These are phyloP conservation scores for Colletotrichum godetiae DNA, from an alignment of 2,329 filamentous ascomycete genomes.

Conservation along the genomic window DNA sequence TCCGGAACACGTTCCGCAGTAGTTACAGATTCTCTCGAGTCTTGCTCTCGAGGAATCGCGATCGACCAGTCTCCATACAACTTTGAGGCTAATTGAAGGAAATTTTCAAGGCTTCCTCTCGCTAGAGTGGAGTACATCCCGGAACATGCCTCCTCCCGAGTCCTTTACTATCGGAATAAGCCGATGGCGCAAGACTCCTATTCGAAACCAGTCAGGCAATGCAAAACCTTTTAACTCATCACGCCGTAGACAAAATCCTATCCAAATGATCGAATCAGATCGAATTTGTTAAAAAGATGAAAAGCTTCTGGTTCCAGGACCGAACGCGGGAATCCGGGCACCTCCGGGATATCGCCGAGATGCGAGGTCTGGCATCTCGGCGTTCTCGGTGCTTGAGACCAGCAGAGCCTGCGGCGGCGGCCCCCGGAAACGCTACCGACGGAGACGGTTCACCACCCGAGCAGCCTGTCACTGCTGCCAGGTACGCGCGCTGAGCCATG, in stretches of 20 bases:
- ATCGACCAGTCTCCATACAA: not conserved
- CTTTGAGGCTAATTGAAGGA: too few relatives aligned
- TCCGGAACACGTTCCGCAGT: not conserved
- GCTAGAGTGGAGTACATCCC: not conserved
- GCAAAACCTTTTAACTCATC: not conserved
- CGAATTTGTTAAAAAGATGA: not conserved
- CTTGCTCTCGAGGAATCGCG: not conserved
- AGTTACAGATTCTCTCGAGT: not conserved
- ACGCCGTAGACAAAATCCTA: not conserved
- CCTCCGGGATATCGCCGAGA: conserved; percentile 34
- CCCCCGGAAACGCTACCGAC: conserved; percentile 8
- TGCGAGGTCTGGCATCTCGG: conserved; percentile 14
- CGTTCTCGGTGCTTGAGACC: conserved; percentile 11
- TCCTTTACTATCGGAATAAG: not conserved
- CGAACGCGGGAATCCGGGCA: conserved; percentile 8
- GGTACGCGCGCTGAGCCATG: conserved; percentile 4
- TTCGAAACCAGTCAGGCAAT: not conserved
- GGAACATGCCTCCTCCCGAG: not conserved
- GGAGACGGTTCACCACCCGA: conserved; percentile 13
- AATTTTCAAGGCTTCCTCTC: not conserved
- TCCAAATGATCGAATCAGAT: not conserved
- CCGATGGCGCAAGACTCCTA: not conserved
- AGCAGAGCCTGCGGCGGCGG: not conserved
- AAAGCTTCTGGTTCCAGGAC: too few relatives aligned
- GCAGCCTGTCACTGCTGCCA: not conserved